Conservation (phyloP, 1,284 basidiomycete species). For the Apiotrichum gracile region DNA sequence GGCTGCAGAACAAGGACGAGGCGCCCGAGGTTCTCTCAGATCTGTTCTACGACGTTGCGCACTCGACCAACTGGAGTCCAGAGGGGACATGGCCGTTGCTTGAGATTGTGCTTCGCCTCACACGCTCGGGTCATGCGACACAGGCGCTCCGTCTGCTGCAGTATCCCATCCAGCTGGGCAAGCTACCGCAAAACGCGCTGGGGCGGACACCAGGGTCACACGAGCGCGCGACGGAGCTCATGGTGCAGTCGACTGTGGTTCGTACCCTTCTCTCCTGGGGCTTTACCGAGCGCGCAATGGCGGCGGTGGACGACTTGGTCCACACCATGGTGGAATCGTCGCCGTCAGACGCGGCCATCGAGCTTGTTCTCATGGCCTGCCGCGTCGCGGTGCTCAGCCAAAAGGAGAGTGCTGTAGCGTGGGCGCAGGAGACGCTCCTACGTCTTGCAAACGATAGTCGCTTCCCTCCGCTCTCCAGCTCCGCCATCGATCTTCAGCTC, state of each 20-base stretch:
- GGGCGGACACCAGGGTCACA: constrained; percentile 8
- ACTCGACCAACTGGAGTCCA: constrained; percentile 8
- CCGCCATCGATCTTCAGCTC: constrained; percentile 3
- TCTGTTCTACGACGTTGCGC: constrained; percentile 19
- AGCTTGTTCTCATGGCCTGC: constrained; percentile 10
- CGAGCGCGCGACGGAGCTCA: constrained; percentile 11
- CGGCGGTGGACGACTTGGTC: constrained; percentile 13
- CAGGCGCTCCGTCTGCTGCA: constrained; percentile 17
- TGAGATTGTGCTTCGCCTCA: constrained; percentile 16
- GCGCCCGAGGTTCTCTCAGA: constrained; percentile 5
- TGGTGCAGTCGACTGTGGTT: constrained; percentile 15
- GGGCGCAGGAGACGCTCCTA: constrained; percentile 7
- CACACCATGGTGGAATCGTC: constrained; percentile 10
- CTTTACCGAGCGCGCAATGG: constrained; percentile 8
- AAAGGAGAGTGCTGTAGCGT: background rate
- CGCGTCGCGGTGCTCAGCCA: constrained; percentile 1
- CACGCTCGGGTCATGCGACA: constrained; percentile 1
- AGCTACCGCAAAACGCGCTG: constrained; percentile 9
- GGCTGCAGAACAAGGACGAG: background rate
- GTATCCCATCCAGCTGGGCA: constrained; percentile 18
- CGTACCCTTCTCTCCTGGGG: constrained; percentile 12
- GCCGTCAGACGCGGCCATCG: background rate
- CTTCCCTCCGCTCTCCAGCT: constrained; percentile 10
- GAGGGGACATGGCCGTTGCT: constrained; percentile 18
- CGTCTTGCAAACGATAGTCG: constrained; percentile 7